phyloP scores from a whole-genome alignment of 2,329 filamentous ascomycete species.

The Alternaria viburni region DNA sequence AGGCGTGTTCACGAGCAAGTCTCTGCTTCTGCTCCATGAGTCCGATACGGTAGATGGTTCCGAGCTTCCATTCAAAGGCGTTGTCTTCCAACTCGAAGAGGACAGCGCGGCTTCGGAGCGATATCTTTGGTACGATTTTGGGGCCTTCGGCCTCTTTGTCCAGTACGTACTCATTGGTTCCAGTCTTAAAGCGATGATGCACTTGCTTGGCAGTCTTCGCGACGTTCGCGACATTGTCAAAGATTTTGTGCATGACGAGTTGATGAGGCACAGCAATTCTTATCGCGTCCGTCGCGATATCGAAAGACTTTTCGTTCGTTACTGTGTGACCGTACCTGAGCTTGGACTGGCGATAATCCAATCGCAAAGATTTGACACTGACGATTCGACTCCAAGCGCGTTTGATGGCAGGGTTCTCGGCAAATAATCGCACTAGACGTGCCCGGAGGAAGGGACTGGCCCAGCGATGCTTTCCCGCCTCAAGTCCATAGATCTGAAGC shows the following conservation, averaged over 20 bases:
- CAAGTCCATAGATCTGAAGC: conserved; percentile 83
- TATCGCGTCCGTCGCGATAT: conserved; percentile 83
- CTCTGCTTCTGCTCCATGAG: conserved; percentile 89
- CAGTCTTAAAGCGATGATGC: conserved; percentile 89
- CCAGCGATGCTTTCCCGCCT: conserved; percentile 86
- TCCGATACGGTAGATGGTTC: conserved; percentile 90
- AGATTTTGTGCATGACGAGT: conserved; percentile 83
- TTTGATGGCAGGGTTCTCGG: conserved; percentile 82
- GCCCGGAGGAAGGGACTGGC: conserved; percentile 80
- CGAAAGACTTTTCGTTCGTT: conserved; percentile 79
- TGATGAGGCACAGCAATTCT: conserved; percentile 90
- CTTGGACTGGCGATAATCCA: conserved; percentile 80
- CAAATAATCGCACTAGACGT: conserved; percentile 82
- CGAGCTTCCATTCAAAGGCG: conserved; percentile 95
- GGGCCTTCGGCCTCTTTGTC: conserved; percentile 85
- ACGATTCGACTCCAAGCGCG: conserved; percentile 85
- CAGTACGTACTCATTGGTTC: conserved; percentile 85
- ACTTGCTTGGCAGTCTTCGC: conserved; percentile 87
- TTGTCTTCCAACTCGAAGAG: conserved; percentile 95
- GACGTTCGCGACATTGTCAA: conserved; percentile 91
- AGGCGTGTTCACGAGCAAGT: conserved; percentile 87
- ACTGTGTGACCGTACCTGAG: conserved; percentile 68
- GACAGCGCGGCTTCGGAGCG: conserved; percentile 79
- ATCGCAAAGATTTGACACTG: conserved; percentile 78
- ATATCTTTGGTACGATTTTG: conserved; percentile 85